Evolutionary conservation across 1,284 basidiomycete genomes (phyloP).

Genomic region (Irpex sp.): DNA sequence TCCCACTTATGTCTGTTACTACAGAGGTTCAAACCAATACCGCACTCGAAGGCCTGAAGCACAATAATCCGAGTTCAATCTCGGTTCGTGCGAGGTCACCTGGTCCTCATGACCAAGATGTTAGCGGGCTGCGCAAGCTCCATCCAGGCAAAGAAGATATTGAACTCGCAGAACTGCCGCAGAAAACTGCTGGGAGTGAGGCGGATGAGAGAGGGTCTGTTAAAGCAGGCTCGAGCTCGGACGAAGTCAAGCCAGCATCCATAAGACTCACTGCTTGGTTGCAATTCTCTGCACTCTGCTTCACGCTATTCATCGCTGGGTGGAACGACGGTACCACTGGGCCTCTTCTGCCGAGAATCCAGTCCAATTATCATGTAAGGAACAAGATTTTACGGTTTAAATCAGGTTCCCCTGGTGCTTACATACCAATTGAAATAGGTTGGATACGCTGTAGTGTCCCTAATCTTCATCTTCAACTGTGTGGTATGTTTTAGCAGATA

Average conservation of each 20-base stretch:
- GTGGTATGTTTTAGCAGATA: conserved; percentile 31
- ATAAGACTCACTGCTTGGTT: conserved; percentile 16
- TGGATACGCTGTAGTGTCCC: conserved; percentile 42
- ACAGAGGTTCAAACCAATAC: background rate
- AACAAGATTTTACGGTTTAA: background rate
- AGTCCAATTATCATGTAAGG: conserved; percentile 42
- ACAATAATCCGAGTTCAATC: conserved; percentile 1
- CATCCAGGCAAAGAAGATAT: conserved; percentile 3
- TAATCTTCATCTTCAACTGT: conserved; percentile 55
- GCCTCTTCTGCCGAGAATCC: conserved; percentile 55
- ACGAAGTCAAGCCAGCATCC: background rate
- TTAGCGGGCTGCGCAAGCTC: background rate
- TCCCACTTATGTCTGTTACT: background rate
- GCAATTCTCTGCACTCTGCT: conserved; percentile 39
- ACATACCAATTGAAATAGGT: conserved; percentile 27
- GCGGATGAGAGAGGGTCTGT: background rate
- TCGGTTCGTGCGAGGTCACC: conserved; percentile 9
- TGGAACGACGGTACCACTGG: conserved; percentile 66
- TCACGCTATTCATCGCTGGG: conserved; percentile 43
- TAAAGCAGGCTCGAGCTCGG: background rate
- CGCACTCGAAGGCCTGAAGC: background rate
- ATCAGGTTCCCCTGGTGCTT: background rate
- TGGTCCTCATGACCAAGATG: conserved; percentile 3
- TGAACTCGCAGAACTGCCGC: conserved; percentile 5
- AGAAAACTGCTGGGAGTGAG: background rate